Base-by-base conservation (phyloP, 2,329 filamentous ascomycete species). In the Pseudocercospora macadamiae region DNA sequence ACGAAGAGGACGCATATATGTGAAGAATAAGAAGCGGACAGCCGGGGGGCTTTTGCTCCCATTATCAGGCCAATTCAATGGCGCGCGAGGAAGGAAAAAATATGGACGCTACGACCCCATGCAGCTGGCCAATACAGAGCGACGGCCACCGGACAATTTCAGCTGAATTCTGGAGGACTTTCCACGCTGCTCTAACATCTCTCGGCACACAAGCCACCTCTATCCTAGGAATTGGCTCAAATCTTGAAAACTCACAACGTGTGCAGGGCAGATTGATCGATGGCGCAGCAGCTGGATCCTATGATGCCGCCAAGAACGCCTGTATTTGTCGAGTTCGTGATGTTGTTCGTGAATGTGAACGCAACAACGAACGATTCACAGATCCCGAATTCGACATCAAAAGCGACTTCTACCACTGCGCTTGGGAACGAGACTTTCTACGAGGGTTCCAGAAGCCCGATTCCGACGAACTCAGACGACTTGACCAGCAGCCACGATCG, bases 331-430 rank as follows among this genome's bases (percentile, higher is more conserved):
- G 82, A 32, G 82, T 85, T 4, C 73, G 77, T 5, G 80, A 81
- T 64, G 84, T 85, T 55, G 79, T 81, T 21, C 78, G 76, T 55
- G 82, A 85, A 65, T 95, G 90, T 70, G 80, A 85, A n/a, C 83
- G 89, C 6, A 79, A 90, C 57, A 95, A 95, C 74, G 87, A 91
- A 69, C 92, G 90, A 73, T 96, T 93, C 70, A 84, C 88, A n/a
- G 90, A 93, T 69, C 84, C 87, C 19, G 87, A 95, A 72, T 96
- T 96, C 70, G 89, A 95, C 71, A 86, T 96, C 54, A 89, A 93
- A 69, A 78, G 83, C 37, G 89, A 93, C 71, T 58, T 62, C 12
- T 47, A 16, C 28, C 49, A 53, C 14, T n/a, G 10, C n/a, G 21
- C 19, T 6, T 23, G 16, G 19, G 36, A 14, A 3, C 68, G 71